These are phyloP conservation scores for Psidium guajava DNA, from an alignment of 345 rosid species.

Conservation along the genomic window DNA sequence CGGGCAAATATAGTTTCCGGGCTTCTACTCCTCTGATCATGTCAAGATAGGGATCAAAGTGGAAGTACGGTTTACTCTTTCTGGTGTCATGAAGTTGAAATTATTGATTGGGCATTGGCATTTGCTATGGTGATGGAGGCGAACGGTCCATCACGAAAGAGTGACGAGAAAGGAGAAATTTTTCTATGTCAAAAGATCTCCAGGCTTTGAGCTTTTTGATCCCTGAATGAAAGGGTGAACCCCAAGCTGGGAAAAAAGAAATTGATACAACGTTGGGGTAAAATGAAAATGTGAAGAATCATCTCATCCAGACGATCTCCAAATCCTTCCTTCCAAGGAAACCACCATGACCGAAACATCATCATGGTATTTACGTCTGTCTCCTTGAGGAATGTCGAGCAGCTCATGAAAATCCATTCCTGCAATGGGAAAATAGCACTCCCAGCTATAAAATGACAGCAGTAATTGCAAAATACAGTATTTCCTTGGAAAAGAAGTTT, in stretches of 20 bases:
- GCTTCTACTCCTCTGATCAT: neutral
- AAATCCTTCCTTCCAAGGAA: constrained; percentile 91
- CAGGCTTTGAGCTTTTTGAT: constrained; percentile 12
- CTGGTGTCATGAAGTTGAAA: neutral
- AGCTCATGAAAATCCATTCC: constrained; percentile 95
- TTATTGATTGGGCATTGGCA: neutral
- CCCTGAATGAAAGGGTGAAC: constrained; percentile 26
- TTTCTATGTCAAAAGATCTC: constrained; percentile 9
- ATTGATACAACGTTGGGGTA: constrained; percentile 5
- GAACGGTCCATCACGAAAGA: neutral
- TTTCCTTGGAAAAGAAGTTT: neutral
- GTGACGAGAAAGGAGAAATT: neutral
- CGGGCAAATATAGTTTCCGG: neutral
- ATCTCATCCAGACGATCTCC: constrained; percentile 84
- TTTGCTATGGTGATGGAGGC: neutral
- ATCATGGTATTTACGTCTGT: constrained; percentile 89
- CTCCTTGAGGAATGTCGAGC: constrained; percentile 90
- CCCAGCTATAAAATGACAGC: neutral
- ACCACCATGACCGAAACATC: constrained; percentile 98
- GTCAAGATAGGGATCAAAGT: neutral
- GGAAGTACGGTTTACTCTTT: neutral
- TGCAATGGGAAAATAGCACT: constrained; percentile 3
- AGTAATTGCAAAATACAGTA: neutral
- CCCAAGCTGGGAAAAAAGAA: constrained; percentile 20
- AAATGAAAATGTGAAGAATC: constrained; percentile 7